phyloP scores from a whole-genome alignment of 495 filamentous ascomycete species.

The Aspergillus biplanus region DNA sequence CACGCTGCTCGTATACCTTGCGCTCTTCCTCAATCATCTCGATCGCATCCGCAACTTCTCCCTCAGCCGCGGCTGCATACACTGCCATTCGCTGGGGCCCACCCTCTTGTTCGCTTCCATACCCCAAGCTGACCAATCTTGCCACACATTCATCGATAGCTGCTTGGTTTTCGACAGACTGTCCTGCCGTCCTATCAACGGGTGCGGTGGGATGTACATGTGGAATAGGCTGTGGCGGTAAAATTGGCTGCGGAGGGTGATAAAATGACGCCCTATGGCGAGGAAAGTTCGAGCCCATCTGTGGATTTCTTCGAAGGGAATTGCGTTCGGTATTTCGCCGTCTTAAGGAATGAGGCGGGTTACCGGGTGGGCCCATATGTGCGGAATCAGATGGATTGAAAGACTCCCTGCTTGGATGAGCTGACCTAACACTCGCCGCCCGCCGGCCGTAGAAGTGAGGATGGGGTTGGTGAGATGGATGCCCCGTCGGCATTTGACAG shows the following conservation, averaged over 20 bases:
- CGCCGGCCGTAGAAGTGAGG: slow-evolving; percentile 25
- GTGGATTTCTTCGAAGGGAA: slow-evolving; percentile 27
- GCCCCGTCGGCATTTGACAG: not conserved
- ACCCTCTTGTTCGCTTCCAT: slow-evolving; percentile 47
- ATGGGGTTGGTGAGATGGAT: not conserved
- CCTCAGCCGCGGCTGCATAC: slow-evolving; percentile 55
- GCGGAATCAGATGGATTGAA: slow-evolving; percentile 30
- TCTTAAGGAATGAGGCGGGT: slow-evolving; percentile 22
- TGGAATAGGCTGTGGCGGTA: not conserved
- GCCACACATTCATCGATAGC: slow-evolving; percentile 51
- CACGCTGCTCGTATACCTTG: slow-evolving; percentile 46
- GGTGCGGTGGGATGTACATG: not conserved
- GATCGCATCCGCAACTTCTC: slow-evolving; percentile 52
- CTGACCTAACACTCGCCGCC: slow-evolving; percentile 29
- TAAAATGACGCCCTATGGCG: slow-evolving; percentile 17
- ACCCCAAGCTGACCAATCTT: slow-evolving; percentile 52
- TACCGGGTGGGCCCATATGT: not conserved
- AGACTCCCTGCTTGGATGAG: slow-evolving; percentile 22
- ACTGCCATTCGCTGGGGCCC: slow-evolving; percentile 50
- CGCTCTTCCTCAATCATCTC: slow-evolving; percentile 63
- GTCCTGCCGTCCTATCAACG: not conserved
- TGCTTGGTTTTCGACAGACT: slow-evolving; percentile 15
- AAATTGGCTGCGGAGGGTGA: slow-evolving; percentile 6
- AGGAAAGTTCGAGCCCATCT: not conserved
- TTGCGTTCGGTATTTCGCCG: slow-evolving; percentile 37